phyloP scores from a whole-genome alignment of 768 basidiomycete genomes.

The Macrolepiota dolichaula region DNA sequence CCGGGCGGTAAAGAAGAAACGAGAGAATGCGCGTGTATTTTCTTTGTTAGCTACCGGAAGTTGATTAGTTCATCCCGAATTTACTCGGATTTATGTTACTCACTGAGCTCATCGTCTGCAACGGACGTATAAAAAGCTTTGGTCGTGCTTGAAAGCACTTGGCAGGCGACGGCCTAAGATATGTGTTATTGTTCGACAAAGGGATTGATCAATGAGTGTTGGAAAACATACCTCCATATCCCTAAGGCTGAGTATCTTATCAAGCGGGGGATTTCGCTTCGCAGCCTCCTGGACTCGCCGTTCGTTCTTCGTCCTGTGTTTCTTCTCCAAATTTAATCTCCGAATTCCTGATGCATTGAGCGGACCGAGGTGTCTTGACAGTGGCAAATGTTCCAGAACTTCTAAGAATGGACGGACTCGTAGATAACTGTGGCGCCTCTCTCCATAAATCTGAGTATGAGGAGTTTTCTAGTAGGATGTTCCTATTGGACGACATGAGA shows the following conservation, averaged over 20 bases:
- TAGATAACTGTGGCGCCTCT: conserved; percentile 78
- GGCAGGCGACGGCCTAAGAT: conserved; percentile 64
- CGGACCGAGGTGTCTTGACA: conserved; percentile 69
- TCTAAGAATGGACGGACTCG: no score
- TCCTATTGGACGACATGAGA: conserved; percentile 35
- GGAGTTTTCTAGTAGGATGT: conserved; percentile 78
- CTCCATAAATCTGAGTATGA: conserved; percentile 86
- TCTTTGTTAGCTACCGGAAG: conserved; percentile 49
- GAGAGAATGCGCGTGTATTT: conserved; percentile 74
- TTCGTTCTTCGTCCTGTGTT: conserved; percentile 64
- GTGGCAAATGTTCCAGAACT: conserved; percentile 72
- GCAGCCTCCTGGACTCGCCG: conserved; percentile 61
- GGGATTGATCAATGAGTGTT: no score
- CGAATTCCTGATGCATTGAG: conserved; percentile 46
- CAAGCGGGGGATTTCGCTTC: no score
- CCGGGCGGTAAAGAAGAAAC: conserved; percentile 85
- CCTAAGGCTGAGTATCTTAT: conserved; percentile 65
- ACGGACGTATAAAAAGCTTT: conserved; percentile 85
- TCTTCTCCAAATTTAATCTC: conserved; percentile 35
- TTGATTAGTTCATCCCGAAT: conserved; percentile 14
- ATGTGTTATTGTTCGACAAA: no score
- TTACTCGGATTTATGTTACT: conserved; percentile 19
- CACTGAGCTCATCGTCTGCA: conserved; percentile 81
- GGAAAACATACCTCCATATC: conserved; percentile 71
- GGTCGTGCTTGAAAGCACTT: conserved; percentile 70